These are phyloP conservation scores for Aureobasidium subglaciale DNA, from an alignment of 2,329 filamentous ascomycete genomes.

Conservation along the genomic window DNA sequence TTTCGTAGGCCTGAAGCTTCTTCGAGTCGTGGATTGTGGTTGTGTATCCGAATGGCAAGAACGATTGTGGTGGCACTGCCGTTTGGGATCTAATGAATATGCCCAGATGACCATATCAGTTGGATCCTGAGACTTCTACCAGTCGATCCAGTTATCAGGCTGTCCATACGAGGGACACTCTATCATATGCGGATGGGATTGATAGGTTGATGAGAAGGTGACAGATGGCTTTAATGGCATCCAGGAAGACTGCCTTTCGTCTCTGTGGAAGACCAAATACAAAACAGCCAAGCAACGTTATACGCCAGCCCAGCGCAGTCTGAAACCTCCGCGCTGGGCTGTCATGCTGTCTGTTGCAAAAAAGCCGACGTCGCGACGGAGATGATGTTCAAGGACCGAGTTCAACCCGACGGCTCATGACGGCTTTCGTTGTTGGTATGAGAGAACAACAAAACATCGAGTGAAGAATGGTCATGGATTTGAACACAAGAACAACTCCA, in stretches of 20 bases:
- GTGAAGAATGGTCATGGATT: neutral
- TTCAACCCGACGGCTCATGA: neutral
- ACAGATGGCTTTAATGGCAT: neutral
- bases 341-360: neutral
- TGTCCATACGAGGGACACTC: neutral
- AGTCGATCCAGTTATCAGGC: neutral
- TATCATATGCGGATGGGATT: neutral
- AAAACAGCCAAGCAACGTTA: slow-evolving; percentile 13
- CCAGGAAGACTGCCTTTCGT: neutral
- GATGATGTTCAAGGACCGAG: slow-evolving; percentile 2
- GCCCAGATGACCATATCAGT: neutral
- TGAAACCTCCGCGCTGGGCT: slow-evolving; percentile 11
- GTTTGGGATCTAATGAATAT: neutral
- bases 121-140: neutral
- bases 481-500: neutral
- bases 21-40: neutral
- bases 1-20: neutral
- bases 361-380: neutral
- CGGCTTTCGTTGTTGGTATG: neutral
- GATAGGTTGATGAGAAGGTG: neutral
- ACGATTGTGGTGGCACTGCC: slow-evolving; percentile 4
- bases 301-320: neutral
- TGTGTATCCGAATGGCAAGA: neutral
- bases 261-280: neutral
- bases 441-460: neutral